Base-by-base conservation (phyloP, 2,329 filamentous ascomycete species). In the Fusarium poae region DNA sequence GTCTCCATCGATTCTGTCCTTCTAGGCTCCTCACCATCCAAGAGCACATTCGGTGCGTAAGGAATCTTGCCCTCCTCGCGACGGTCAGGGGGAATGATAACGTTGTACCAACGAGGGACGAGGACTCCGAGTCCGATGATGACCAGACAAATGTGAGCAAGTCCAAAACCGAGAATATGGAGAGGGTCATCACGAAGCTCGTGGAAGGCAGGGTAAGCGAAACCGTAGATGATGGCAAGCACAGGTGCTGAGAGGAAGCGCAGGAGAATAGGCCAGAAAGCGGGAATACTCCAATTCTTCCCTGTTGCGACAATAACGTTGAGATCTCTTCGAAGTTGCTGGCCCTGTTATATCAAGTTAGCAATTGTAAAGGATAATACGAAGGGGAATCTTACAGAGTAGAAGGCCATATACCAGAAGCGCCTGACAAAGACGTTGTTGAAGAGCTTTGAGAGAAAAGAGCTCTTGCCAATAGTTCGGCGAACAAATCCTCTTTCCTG, bases 271-370 rank as follows among this genome's bases (percentile, higher is more conserved):
- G 83, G 82, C 77, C 85, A 84, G 72, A 86, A 84, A 3, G 53
- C 61, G 1, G 86, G 85, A 25, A 88, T 86, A 5, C 75, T 81
- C 86, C 85, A 88, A 75, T 88, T 88, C 37, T 82, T 83, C 51
- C 84, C 85, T 5, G 77, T 78, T 11, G 83, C 85, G 23, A 88
- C 82, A 30, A 86, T 82, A 6, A 82, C 71, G 62, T 88, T 88
- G 25, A 88, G 81, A 67, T 88, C 86, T 27, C 81, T 81, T 34
- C 83, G 80, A 21, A 88, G 80, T 78, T 88, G 86, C 65, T 87
- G 84, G 49, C 85, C 85, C 84, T 86, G 52, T 60, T 25, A 12
- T 10, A 56, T 4, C 6, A 8, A 44, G 55, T 71, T 32, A 72
- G 70, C n/a, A 18, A 25, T 3, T 27, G 3, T 11, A 2, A 12